Evolutionary conservation across 305 asterid species (phyloP).

Genomic region (Ajuga reptans): DNA sequence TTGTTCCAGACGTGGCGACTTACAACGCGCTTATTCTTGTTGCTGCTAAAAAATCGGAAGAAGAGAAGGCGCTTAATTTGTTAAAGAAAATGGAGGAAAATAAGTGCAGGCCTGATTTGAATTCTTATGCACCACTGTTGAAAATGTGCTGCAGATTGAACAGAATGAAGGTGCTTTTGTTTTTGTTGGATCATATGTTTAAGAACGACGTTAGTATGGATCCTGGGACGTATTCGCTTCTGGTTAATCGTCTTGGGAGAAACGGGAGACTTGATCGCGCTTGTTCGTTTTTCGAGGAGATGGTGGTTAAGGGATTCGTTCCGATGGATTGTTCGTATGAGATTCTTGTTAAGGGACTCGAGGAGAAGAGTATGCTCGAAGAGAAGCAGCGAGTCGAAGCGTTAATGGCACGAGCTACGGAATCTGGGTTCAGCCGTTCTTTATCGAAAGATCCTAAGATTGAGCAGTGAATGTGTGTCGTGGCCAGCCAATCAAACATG

Average conservation of each 20-base stretch:
- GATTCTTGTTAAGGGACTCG: slow-evolving; percentile 40
- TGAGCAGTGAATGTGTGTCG: not conserved
- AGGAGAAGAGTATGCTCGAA: slow-evolving; percentile 42
- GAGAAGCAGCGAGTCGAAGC: slow-evolving; percentile 48
- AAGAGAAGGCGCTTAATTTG: slow-evolving; percentile 68
- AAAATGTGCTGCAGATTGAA: slow-evolving; percentile 80
- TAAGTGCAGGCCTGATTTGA: slow-evolving; percentile 48
- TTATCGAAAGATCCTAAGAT: not conserved
- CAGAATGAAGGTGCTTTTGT: slow-evolving; percentile 73
- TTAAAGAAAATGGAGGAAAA: slow-evolving; percentile 65
- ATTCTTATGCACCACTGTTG: slow-evolving; percentile 61
- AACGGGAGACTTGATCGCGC: slow-evolving; percentile 51
- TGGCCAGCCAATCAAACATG: too few species aligned
- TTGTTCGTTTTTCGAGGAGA: slow-evolving; percentile 63
- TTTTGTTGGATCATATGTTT: slow-evolving; percentile 73
- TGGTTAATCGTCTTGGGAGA: slow-evolving; percentile 50
- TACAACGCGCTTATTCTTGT: slow-evolving; percentile 53
- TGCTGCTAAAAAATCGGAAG: slow-evolving; percentile 41
- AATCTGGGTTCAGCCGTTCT: slow-evolving; percentile 8
- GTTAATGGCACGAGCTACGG: slow-evolving; percentile 40
- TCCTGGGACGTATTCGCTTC: slow-evolving; percentile 54
- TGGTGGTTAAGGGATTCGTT: slow-evolving; percentile 52
- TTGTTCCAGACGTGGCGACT: slow-evolving; percentile 37
- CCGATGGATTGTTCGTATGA: slow-evolving; percentile 44
- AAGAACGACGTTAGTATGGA: slow-evolving; percentile 57